Percentiles rank a stretch among this genome's conserved stretches.
These are phyloP conservation scores for Onygenales sp. DNA, from an alignment of 2,329 filamentous ascomycete genomes.

Conservation along the genomic window DNA sequence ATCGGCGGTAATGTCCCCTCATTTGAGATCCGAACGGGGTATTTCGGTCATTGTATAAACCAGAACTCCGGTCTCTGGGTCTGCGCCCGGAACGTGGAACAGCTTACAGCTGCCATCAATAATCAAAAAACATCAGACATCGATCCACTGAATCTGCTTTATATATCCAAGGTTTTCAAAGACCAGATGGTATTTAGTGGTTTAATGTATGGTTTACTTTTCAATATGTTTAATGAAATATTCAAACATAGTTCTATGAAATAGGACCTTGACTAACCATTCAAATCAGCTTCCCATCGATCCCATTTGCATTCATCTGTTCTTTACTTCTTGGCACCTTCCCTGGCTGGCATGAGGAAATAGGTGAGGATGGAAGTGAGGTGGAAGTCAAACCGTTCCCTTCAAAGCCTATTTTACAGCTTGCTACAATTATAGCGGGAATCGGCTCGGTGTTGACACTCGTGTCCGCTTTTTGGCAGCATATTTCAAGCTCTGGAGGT, in stretches of 20 bases:
- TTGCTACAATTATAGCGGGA: constrained; percentile 83
- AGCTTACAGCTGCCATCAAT: constrained; percentile 71
- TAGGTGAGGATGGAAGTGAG: constrained; percentile 69
- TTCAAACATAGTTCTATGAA: constrained; percentile 9
- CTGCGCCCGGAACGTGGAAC: constrained; percentile 94
- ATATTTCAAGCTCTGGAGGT: constrained; percentile 91
- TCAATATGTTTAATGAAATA: background rate
- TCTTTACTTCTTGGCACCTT: constrained; percentile 93
- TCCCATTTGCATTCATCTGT: constrained; percentile 93
- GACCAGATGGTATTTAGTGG: constrained; percentile 11
- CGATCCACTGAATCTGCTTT: constrained; percentile 69
- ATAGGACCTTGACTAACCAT: constrained; percentile 3
- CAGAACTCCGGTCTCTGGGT: constrained; percentile 83
- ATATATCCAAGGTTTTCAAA: constrained; percentile 11
- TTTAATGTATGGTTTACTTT: constrained; percentile 8
- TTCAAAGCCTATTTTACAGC: constrained; percentile 80
- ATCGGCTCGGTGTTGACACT: constrained; percentile 56
- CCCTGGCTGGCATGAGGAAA: constrained; percentile 92
- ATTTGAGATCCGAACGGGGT: constrained; percentile 86
- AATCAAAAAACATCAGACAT: constrained; percentile 58
- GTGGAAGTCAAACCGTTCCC: constrained; percentile 91
- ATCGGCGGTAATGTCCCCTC: constrained; percentile 81
- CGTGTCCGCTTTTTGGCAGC: constrained; percentile 53
- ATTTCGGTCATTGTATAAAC: constrained; percentile 95
- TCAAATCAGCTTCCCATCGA: constrained; percentile 71